Evolutionary conservation across 2,329 filamentous ascomycete species (phyloP).

Genomic region (Monosporascus sp.): DNA sequence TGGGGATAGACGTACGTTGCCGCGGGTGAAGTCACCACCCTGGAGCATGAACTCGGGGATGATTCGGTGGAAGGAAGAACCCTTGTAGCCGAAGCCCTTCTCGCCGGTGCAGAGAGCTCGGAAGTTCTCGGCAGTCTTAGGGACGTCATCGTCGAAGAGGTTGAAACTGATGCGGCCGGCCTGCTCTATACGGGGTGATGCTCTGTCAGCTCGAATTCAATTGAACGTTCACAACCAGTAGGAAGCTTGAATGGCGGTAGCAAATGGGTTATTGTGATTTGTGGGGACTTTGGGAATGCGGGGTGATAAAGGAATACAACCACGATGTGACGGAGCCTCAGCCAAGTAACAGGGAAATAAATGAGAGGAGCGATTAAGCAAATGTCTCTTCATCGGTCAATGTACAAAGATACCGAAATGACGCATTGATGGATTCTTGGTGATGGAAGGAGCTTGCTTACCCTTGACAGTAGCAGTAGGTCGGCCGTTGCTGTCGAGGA

Average conservation of each 20-base stretch:
- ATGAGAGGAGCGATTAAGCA: background rate
- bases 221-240: slow-evolving; percentile 3
- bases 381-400: background rate
- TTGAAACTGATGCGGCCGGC: slow-evolving; percentile 79
- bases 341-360: background rate
- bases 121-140: slow-evolving; percentile 86
- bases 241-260: slow-evolving; percentile 7
- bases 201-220: background rate
- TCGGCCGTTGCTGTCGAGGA: slow-evolving; percentile 54
- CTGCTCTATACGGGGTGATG: slow-evolving; percentile 49
- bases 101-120: slow-evolving; percentile 73
- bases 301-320: background rate
- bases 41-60: slow-evolving; percentile 94
- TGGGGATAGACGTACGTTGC: slow-evolving; percentile 61
- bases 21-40: slow-evolving; percentile 91
- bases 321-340: background rate
- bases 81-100: slow-evolving; percentile 78
- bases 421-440: background rate
- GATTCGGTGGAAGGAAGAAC: slow-evolving; percentile 85
- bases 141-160: slow-evolving; percentile 79
- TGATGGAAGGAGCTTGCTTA: slow-evolving; percentile 37
- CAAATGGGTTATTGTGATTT: background rate
- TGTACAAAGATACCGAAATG: background rate
- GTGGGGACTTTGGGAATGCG: background rate
- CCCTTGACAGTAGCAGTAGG: slow-evolving; percentile 52